Evolutionary conservation across 1,139 yeast species (phyloP), one percentile per base, ranked within the genome.

Genomic region (Candida pseudocylindracea): DNA sequence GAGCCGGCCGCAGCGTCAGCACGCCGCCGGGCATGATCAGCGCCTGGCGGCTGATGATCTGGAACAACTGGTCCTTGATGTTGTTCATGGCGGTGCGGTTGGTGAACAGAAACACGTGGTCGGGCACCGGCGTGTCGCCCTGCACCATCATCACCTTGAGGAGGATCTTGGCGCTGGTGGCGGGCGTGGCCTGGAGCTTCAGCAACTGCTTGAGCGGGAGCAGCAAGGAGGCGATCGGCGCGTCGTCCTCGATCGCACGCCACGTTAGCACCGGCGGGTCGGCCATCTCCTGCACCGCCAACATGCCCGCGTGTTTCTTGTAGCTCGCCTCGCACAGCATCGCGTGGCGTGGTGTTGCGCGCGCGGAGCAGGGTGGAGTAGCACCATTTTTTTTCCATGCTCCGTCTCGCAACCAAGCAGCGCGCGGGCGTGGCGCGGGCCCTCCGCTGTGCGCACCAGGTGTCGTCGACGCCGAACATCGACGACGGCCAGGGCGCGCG

Each of bases 41-140:
- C 42, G 69, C 67, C 45, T 66, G 72, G 39, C 88, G 57, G 0
- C 81, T 74, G 10, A 79, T 72, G 27, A 75, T 67, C 29, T 72
- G 71, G 44, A 78, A 91, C 10, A 80, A 51, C 0, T 78, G 57
- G 29, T 65, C 70, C 46, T 76, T 78, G 34, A 78, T 68, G 37
- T 65, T 67, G 40, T 74, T 75, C 91, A 80, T 74, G 12, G 79
- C 72, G 15, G 70, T 70, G 36, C 91, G 54, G 44, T 73, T 74
- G 36, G 65, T 71, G 51, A 80, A 80, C 0, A 76, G 55, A 39
- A 80, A 68, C 31, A 58, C 56, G 12, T 58, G 48, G n/a, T 68
- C 62, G 38, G 63, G 63, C 7, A 53, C 57, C 6, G 55, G 60
- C 3, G 51, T 63, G 28, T 37, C 39, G 8, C 26, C 26, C 7